A percentile compares a stretch with the other conserved stretches of the same genome.
Conservation (phyloP, 257 asterid genomes). For the Primulina tabacum region DNA sequence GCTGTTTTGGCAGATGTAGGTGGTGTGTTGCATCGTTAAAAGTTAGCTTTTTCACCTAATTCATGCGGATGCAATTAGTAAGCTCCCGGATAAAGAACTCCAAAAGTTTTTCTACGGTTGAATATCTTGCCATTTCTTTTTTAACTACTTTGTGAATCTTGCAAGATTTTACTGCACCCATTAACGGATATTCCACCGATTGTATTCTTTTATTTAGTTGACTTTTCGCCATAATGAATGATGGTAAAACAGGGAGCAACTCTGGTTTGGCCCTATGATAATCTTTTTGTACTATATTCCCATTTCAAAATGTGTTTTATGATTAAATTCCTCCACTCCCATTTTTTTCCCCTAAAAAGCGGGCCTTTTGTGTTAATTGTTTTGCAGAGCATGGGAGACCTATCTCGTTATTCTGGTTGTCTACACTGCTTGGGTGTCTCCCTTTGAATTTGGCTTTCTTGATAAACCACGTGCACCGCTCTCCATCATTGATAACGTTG, state of each 20-base stretch:
- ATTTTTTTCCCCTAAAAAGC: slow-evolving; percentile 1
- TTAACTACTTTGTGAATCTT: not conserved
- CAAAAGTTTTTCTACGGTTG: not conserved
- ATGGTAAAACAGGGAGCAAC: slow-evolving; percentile 4
- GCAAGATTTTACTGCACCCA: slow-evolving; percentile 5
- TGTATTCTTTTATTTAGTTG: not conserved
- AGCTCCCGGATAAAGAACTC: not conserved
- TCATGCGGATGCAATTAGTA: not conserved
- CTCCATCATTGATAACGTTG: slow-evolving; percentile 44
- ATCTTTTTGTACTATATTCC: not conserved
- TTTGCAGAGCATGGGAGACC: slow-evolving; percentile 51
- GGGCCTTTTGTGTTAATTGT: not conserved
- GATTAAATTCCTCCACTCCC: not conserved
- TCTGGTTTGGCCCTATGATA: slow-evolving; percentile 4
- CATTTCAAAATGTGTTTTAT: slow-evolving; percentile 6
- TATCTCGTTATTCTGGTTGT: slow-evolving; percentile 46
- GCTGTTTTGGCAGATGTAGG: slow-evolving; percentile 8
- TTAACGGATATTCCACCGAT: not conserved
- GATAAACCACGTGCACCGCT: slow-evolving; percentile 38
- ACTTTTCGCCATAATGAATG: slow-evolving; percentile 16
- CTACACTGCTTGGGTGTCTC: slow-evolving; percentile 60
- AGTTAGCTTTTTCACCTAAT: not conserved
- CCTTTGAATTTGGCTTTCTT: slow-evolving; percentile 56
- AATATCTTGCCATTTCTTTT: not conserved
- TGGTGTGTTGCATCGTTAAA: not conserved